Evolutionary conservation across 2,329 filamentous ascomycete genomes (phyloP).

Genomic region (Fonsecaea nubica): DNA sequence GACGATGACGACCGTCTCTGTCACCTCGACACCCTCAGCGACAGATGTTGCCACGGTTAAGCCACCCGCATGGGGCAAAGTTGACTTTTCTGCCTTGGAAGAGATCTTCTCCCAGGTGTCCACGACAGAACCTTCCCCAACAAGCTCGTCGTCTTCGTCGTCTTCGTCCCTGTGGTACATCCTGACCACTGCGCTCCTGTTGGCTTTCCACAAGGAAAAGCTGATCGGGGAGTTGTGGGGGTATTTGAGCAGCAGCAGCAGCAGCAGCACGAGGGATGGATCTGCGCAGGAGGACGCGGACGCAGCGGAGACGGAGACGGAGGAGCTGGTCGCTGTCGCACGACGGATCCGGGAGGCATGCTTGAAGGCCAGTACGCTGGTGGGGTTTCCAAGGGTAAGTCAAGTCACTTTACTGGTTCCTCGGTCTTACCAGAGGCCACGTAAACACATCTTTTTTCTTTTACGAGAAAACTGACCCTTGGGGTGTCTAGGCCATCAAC

Average conservation of each 20-base stretch:
- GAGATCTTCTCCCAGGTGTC: conserved; percentile 13
- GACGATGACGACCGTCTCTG: conserved; percentile 12
- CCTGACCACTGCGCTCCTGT: conserved; percentile 39
- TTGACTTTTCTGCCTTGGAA: conserved; percentile 29
- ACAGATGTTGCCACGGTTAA: background rate
- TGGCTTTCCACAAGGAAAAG: conserved; percentile 42
- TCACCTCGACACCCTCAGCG: background rate
- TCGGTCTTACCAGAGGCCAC: background rate
- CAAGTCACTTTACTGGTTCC: background rate
- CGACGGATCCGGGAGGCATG: conserved; percentile 42
- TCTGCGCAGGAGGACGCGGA: background rate
- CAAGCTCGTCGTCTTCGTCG: too few species aligned
- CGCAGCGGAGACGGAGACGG: conserved; percentile 5
- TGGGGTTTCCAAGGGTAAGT: conserved; percentile 43
- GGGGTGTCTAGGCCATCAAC: conserved; percentile 38
- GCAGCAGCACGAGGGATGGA: background rate
- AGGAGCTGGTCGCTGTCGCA: conserved; percentile 32
- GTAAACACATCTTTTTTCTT: too few species aligned
- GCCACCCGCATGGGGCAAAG: background rate
- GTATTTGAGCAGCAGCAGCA: conserved; percentile 33
- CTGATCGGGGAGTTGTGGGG: conserved; percentile 41
- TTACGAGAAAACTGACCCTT: background rate
- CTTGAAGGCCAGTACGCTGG: conserved; percentile 43
- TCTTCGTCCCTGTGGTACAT: conserved; percentile 41
- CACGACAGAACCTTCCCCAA: conserved; percentile 2